Evolutionary conservation across 2,329 filamentous ascomycete genomes (phyloP).

Genomic region (Aspergillus arachidicola): DNA sequence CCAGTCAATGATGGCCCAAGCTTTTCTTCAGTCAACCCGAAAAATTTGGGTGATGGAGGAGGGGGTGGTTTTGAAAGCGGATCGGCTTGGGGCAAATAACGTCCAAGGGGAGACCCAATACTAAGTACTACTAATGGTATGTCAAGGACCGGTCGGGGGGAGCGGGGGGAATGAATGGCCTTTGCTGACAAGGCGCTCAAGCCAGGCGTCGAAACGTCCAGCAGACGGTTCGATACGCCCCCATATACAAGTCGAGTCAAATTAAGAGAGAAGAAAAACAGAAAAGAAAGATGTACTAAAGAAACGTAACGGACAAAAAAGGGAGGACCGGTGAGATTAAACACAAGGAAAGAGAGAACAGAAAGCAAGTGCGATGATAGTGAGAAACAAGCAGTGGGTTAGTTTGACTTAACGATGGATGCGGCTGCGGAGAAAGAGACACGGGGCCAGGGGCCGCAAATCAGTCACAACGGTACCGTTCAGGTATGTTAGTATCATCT

Average conservation of each 20-base stretch:
- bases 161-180: slow-evolving; percentile 22
- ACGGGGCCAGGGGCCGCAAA: slow-evolving; percentile 22
- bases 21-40: slow-evolving; percentile 9
- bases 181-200: slow-evolving; percentile 27
- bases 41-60: slow-evolving; percentile 11
- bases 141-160: slow-evolving; percentile 24
- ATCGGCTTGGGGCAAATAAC: slow-evolving; percentile 13
- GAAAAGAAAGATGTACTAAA: neutral
- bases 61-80: neutral
- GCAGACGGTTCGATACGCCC: slow-evolving; percentile 16
- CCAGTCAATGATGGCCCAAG: slow-evolving; percentile 6
- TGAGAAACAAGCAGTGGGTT: slow-evolving; percentile 3
- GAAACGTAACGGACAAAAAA: neutral
- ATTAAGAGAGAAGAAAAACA: neutral
- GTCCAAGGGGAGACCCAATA: slow-evolving; percentile 15
- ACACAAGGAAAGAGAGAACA: slow-evolving; percentile 8
- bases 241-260: slow-evolving; percentile 17
- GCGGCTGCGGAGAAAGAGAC: slow-evolving; percentile 27
- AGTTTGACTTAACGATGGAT: slow-evolving; percentile 18
- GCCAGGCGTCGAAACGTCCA: slow-evolving; percentile 17
- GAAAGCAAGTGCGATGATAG: slow-evolving; percentile 13
- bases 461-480: slow-evolving; percentile 8
- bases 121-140: neutral
- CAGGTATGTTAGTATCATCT: neutral
- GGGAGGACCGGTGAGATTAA: neutral